phyloP scores from a whole-genome alignment of 208 protist species.

The Leishmania guyanensis region DNA sequence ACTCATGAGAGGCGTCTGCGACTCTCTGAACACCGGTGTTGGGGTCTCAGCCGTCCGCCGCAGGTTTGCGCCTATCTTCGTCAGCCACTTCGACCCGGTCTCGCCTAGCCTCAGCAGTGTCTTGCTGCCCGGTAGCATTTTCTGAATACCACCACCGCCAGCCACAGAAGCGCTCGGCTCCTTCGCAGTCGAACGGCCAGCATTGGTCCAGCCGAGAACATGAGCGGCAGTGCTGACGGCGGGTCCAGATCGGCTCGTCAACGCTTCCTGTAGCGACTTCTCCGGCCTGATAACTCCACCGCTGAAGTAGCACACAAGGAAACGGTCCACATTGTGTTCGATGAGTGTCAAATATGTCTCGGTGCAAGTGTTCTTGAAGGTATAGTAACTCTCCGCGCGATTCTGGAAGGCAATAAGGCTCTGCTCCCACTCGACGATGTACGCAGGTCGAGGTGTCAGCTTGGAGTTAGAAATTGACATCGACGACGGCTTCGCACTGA shows the following conservation, averaged over 20 bases:
- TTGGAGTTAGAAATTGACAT: not conserved
- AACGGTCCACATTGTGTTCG: slow-evolving; percentile 64
- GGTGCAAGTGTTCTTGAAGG: slow-evolving; percentile 48
- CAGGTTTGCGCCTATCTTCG: slow-evolving; percentile 18
- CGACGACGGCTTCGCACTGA: not conserved
- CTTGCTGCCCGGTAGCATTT: slow-evolving; percentile 23
- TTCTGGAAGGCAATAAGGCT: slow-evolving; percentile 43
- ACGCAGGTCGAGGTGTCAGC: slow-evolving; percentile 3
- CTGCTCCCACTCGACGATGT: slow-evolving; percentile 41
- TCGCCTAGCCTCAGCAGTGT: slow-evolving; percentile 23
- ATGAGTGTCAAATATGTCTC: slow-evolving; percentile 65
- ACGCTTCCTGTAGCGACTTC: slow-evolving; percentile 26
- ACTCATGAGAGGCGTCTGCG: not conserved
- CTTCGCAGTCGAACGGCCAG: not conserved
- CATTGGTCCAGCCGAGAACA: not conserved
- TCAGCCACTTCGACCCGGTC: slow-evolving; percentile 32
- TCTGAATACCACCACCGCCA: slow-evolving; percentile 21
- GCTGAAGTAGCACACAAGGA: slow-evolving; percentile 48
- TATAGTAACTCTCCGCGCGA: slow-evolving; percentile 47
- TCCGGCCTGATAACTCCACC: slow-evolving; percentile 18
- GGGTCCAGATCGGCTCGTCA: slow-evolving; percentile 9
- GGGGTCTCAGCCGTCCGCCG: slow-evolving; percentile 3
- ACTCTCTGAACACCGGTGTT: slow-evolving; percentile 7
- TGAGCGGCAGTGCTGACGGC: not conserved
- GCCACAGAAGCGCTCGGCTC: not conserved